A percentile compares a stretch with the other conserved stretches of the same genome.
phyloP scores from a whole-genome alignment of 495 filamentous ascomycete species.

The Hypoxylon perforatum region DNA sequence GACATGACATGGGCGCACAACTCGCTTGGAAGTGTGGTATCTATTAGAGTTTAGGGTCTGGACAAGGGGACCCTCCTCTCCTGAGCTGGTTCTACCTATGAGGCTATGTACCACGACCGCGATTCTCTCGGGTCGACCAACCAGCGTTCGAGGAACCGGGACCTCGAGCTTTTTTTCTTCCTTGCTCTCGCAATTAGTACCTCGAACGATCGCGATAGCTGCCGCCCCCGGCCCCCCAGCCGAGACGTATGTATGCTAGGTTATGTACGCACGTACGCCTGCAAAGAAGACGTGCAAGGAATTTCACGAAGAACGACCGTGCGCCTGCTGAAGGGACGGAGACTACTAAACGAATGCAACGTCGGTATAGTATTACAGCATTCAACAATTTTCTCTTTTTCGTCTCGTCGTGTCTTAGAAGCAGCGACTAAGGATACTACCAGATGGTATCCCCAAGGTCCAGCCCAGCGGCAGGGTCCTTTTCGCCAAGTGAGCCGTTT shows the following conservation, averaged over 20 bases:
- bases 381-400: background rate
- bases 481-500: slow-evolving; percentile 10
- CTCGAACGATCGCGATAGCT: slow-evolving; percentile 30
- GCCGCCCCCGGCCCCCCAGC: slow-evolving; percentile 3
- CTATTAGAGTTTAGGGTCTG: slow-evolving; percentile 20
- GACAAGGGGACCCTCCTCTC: slow-evolving; percentile 25
- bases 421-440: too few species aligned
- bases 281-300: slow-evolving; percentile 31
- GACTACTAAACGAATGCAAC: slow-evolving; percentile 40
- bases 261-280: slow-evolving; percentile 1
- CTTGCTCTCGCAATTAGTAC: slow-evolving; percentile 10
- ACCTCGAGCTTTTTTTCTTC: slow-evolving; percentile 14
- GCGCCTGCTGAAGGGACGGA: slow-evolving; percentile 13
- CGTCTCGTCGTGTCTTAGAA: background rate
- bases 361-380: slow-evolving; percentile 24
- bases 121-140: slow-evolving; percentile 28
- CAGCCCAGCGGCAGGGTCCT: slow-evolving; percentile 8
- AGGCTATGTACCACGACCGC: slow-evolving; percentile 31
- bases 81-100: slow-evolving; percentile 26
- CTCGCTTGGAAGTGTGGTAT: slow-evolving; percentile 21
- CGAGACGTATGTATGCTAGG: background rate
- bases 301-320: slow-evolving; percentile 18
- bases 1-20: slow-evolving; percentile 9
- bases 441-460: background rate
- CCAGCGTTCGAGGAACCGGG: slow-evolving; percentile 12